phyloP scores from a whole-genome alignment of 169 alveolate species.

The Plasmodium reichenowi region DNA sequence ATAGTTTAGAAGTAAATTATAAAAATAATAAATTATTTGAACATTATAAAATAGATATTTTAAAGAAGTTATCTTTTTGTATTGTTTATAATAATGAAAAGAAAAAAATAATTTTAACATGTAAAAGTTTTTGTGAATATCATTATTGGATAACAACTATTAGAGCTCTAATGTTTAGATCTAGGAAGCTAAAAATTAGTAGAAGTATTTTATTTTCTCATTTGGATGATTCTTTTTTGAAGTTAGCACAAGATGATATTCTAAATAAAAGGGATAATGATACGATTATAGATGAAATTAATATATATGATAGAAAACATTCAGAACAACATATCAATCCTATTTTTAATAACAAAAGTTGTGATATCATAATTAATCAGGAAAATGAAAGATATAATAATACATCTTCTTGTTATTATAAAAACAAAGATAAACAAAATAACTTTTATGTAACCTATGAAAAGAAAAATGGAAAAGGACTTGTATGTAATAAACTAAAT shows the following conservation, averaged over 20 bases:
- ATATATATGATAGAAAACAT: background rate
- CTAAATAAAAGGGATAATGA: background rate
- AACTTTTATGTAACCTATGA: background rate
- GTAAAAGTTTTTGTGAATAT: conserved; percentile 46
- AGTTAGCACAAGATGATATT: no score
- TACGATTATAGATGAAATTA: background rate
- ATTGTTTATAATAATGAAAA: conserved; percentile 45
- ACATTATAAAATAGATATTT: conserved; percentile 13
- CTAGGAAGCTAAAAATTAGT: conserved; percentile 25
- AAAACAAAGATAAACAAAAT: no score
- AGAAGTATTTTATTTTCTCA: conserved; percentile 24
- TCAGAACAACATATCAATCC: no score
- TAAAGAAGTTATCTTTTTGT: conserved; percentile 45
- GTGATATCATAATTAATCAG: background rate
- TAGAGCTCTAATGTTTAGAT: conserved; percentile 42
- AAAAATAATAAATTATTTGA: conserved; percentile 21
- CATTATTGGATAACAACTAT: conserved; percentile 46
- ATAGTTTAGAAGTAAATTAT: conserved; percentile 38
- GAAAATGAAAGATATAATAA: background rate
- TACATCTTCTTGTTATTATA: background rate
- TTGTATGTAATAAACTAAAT: background rate
- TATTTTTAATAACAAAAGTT: background rate
- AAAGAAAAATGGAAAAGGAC: background rate
- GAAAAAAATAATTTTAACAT: conserved; percentile 52
- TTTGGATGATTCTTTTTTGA: background rate